A percentile compares a stretch with the other conserved stretches of the same genome.
Evolutionary conservation across 1,139 yeast species (phyloP).

Genomic region (Debaryomyces nepalensis): DNA sequence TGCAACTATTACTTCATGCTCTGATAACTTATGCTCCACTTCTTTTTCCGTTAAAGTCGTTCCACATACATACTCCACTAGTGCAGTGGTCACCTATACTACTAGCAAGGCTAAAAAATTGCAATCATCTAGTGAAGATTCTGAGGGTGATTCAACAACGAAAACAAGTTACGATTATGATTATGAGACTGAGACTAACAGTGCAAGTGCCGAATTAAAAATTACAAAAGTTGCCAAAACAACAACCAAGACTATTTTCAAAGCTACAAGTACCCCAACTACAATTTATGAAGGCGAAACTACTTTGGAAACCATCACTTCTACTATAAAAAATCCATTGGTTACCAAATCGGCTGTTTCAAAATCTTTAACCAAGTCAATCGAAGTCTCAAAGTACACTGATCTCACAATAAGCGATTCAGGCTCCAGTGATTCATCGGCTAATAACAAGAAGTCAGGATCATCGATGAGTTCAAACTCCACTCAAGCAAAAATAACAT

Average conservation of each 20-base stretch:
- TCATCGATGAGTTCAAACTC: too few species aligned
- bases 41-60: slow-evolving; percentile 15
- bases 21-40: slow-evolving; percentile 18
- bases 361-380: slow-evolving; percentile 12
- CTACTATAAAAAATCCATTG: slow-evolving; percentile 34
- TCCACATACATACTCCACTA: slow-evolving; percentile 22
- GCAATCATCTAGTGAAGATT: not conserved
- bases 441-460: too few species aligned
- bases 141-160: slow-evolving; percentile 4
- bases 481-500: not conserved
- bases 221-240: slow-evolving; percentile 28
- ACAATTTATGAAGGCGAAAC: slow-evolving; percentile 25
- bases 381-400: slow-evolving; percentile 8
- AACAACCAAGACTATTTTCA: slow-evolving; percentile 31
- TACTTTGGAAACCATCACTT: slow-evolving; percentile 23
- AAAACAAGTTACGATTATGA: slow-evolving; percentile 15
- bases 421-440: too few species aligned
- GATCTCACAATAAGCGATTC: slow-evolving; percentile 2
- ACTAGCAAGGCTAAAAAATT: slow-evolving; percentile 2
- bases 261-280: slow-evolving; percentile 30
- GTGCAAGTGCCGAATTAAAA: slow-evolving; percentile 18
- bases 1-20: slow-evolving; percentile 20
- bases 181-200: slow-evolving; percentile 23
- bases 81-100: slow-evolving; percentile 19
- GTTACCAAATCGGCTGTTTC: slow-evolving; percentile 27